Evolutionary conservation across 1,284 basidiomycete species (phyloP).

Genomic region (Tremellales sp.): DNA sequence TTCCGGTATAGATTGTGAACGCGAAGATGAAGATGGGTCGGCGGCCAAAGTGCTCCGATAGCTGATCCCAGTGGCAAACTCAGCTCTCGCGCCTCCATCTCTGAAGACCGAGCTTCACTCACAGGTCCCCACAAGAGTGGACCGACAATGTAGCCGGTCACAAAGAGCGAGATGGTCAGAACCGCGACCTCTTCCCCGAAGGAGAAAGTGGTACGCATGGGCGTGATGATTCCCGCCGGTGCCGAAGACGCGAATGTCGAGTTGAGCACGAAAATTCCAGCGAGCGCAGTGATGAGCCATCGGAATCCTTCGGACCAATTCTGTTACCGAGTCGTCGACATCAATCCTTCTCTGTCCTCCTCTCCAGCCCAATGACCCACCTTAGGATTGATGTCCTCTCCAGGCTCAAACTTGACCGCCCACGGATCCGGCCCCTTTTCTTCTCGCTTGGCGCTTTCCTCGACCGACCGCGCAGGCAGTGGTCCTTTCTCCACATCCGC

Average conservation of each 20-base stretch:
- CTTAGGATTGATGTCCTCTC: constrained; percentile 46
- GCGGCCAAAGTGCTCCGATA: constrained; percentile 54
- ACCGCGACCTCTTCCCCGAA: constrained; percentile 57
- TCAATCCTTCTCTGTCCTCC: no score
- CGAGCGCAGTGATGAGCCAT: constrained; percentile 63
- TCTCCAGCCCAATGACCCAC: constrained; percentile 23
- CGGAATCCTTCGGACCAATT: constrained; percentile 59
- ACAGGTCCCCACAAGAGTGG: constrained; percentile 58
- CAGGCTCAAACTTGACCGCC: constrained; percentile 44
- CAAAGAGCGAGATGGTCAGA: constrained; percentile 49
- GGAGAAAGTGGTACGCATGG: constrained; percentile 55
- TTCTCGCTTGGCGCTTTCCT: constrained; percentile 27
- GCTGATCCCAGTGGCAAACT: not conserved
- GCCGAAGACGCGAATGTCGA: constrained; percentile 54
- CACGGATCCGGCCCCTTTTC: constrained; percentile 39
- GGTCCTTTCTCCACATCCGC: constrained; percentile 40
- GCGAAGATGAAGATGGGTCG: constrained; percentile 64
- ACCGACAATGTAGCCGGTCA: constrained; percentile 55
- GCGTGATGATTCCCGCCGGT: constrained; percentile 39
- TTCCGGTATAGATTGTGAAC: constrained; percentile 61
- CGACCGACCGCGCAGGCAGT: constrained; percentile 40
- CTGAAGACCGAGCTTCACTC: not conserved
- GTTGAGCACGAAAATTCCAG: constrained; percentile 63
- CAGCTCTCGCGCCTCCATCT: no score
- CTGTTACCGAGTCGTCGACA: constrained; percentile 33